These are phyloP conservation scores for Huntiella decipiens DNA, from an alignment of 2,329 filamentous ascomycete species.

Conservation along the genomic window DNA sequence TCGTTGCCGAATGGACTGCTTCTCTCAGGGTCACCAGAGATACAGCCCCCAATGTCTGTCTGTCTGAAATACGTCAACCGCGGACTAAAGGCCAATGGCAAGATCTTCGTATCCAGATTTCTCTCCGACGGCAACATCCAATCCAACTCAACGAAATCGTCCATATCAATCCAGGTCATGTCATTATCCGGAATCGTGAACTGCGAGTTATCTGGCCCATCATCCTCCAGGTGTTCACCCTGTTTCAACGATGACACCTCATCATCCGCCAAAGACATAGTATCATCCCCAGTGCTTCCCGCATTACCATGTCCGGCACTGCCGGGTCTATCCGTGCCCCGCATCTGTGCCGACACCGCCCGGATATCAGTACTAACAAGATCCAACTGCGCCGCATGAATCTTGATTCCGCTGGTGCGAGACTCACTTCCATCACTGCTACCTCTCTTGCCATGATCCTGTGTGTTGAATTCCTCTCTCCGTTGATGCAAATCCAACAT, in stretches of 20 bases:
- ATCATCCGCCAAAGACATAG: conserved; percentile 2
- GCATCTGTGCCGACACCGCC: conserved; percentile 80
- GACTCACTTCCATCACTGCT: conserved; percentile 35
- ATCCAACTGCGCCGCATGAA: conserved; percentile 86
- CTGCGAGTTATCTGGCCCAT: conserved; percentile 55
- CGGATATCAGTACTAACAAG: conserved; percentile 80
- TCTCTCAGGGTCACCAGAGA: conserved; percentile 60
- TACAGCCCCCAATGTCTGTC: conserved; percentile 72
- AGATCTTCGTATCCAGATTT: conserved; percentile 82
- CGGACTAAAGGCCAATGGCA: conserved; percentile 83
- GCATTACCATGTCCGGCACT: background rate
- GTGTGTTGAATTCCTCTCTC: conserved; percentile 74
- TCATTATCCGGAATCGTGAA: conserved; percentile 95
- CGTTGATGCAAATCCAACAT: conserved; percentile 93
- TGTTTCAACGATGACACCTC: conserved; percentile 6
- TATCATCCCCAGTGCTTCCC: conserved; percentile 2
- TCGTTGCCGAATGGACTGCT: conserved; percentile 86
- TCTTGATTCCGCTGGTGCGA: conserved; percentile 81
- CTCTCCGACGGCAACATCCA: conserved; percentile 84
- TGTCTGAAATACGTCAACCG: conserved; percentile 93
- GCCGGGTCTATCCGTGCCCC: conserved; percentile 39
- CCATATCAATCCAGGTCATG: conserved; percentile 96
- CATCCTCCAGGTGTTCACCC: conserved; percentile 26
- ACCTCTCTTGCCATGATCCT: conserved; percentile 50
- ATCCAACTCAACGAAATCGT: conserved; percentile 94